Evolutionary conservation across 2,329 filamentous ascomycete species (phyloP), one percentile per base, ranked within the genome.

Genomic region (Aspergillus ochraceus): DNA sequence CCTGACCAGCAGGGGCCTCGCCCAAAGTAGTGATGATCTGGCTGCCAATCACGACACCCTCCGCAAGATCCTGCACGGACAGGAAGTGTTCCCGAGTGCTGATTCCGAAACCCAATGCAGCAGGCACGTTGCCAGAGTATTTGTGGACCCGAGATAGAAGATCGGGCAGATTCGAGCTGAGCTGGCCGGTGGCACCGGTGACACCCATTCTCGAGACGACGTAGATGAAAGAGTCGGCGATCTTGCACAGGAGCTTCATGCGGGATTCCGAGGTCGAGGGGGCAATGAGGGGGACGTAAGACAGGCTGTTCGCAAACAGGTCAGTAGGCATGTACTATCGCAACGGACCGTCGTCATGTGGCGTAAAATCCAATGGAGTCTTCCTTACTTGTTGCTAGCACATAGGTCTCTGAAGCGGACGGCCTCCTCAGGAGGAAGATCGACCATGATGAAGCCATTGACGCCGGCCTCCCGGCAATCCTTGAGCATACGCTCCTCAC

Each of bases 141-240:
- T 89, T 89, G 81, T 97, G 95, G 26, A 99, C 95, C 45, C 91
- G 88, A 59, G 86, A 85, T 59, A 99, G 81, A 42, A 99, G 85
- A 54, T 90, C 88, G 14, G 93, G 92, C 36, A 99, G 85, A 60
- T 90, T 88, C 49, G 88, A 83, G 76, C 91, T 97, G 70, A 99
- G 80, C 26, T 87, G 88, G 36, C 93, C 93, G 0, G 88, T 89
- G 14, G 92, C 95, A 69, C 95, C 95, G 10, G 95, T 99, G 58
- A 98, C 94, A 69, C 95, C 95, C 90, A 97, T 96, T 69, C 94
- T 86, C 26, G 94, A 98, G 58, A 99, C 95, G 62, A 99, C 93
- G 76, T 99, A 99, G 79, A 99, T 96, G 81, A 98, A 99, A 3
- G 93, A 97, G 79, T 98, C 94, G 72, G 95, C 95, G 64, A 99